Conservation (phyloP, 2,329 filamentous ascomycete genomes). For the Cordyceps cateniannulata region DNA sequence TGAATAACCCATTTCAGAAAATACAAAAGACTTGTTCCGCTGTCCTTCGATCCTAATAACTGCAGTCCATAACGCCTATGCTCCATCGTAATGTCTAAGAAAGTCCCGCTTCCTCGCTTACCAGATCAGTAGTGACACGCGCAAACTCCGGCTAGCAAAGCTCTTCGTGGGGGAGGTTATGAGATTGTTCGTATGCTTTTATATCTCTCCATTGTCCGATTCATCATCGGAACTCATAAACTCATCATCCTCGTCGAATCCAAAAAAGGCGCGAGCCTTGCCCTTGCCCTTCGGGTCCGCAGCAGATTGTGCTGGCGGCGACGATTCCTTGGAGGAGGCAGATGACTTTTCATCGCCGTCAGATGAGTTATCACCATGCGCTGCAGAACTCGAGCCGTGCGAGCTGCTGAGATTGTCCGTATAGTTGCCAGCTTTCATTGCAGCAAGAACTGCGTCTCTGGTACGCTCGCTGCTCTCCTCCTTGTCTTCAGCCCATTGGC, state of each 20-base stretch:
- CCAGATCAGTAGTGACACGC: too few species aligned
- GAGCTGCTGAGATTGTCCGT: constrained; percentile 54
- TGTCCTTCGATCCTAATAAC: constrained; percentile 1
- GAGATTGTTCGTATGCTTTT: neutral
- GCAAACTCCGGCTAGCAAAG: too few species aligned
- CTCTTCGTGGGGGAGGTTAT: too few species aligned
- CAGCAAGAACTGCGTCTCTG: constrained; percentile 64
- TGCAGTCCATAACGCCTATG: neutral
- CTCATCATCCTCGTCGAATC: constrained; percentile 74
- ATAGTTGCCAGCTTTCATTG: constrained; percentile 59
- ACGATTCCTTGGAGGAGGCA: constrained; percentile 41
- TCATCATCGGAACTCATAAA: constrained; percentile 65
- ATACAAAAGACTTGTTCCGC: neutral
- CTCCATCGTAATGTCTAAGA: too few species aligned
- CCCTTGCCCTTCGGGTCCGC: constrained; percentile 30
- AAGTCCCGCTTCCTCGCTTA: too few species aligned
- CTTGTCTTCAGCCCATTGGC: constrained; percentile 92
- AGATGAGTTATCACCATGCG: constrained; percentile 23
- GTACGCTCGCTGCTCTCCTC: constrained; percentile 84
- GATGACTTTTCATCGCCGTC: constrained; percentile 30
- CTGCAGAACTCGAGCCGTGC: constrained; percentile 37
- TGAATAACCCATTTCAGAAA: constrained; percentile 1
- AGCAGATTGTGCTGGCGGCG: constrained; percentile 37
- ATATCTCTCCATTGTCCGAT: constrained; percentile 29
- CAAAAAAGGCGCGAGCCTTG: constrained; percentile 53